Evolutionary conservation across 106 monocot genomes (phyloP).

Genomic region (Xerophyta viscosa): DNA sequence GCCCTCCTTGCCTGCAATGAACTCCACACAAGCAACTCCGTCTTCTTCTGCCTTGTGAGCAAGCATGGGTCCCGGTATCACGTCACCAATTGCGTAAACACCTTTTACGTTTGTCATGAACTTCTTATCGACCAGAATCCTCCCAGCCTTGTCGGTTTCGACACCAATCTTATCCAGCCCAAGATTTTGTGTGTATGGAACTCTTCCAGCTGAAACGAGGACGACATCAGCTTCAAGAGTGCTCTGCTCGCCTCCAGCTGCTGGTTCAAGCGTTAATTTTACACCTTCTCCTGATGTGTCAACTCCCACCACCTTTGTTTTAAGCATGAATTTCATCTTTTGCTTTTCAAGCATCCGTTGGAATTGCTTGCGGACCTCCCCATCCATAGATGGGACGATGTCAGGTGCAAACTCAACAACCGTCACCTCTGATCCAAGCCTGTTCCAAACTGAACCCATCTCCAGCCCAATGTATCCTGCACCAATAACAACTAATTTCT

Average conservation of each 20-base stretch:
- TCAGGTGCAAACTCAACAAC: conserved; percentile 90
- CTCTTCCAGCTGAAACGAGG: conserved; percentile 73
- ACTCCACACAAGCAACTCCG: conserved; percentile 86
- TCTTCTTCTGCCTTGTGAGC: conserved; percentile 97
- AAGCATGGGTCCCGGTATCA: conserved; percentile 89
- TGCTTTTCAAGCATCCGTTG: conserved; percentile 90
- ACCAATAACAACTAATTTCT: conserved; percentile 80
- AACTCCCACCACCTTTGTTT: conserved; percentile 81
- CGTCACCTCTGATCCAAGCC: conserved; percentile 86
- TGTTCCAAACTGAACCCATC: conserved; percentile 92
- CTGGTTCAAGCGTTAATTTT: conserved; percentile 66
- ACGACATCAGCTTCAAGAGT: conserved; percentile 85
- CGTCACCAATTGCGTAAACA: conserved; percentile 84
- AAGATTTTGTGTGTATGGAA: conserved; percentile 58
- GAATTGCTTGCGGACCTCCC: conserved; percentile 79
- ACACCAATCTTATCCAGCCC: conserved; percentile 68
- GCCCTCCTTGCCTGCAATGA: conserved; percentile 77
- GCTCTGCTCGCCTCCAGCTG: conserved; percentile 72
- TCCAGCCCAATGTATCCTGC: conserved; percentile 92
- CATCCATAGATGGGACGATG: conserved; percentile 84
- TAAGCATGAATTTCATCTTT: conserved; percentile 93
- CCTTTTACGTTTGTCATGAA: conserved; percentile 59
- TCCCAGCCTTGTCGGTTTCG: conserved; percentile 68
- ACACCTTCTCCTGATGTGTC: conserved; percentile 75
- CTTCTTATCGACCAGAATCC: conserved; percentile 62